Evolutionary conservation across 129 eudicot genomes (phyloP).

Genomic region (Calendula officinalis): DNA sequence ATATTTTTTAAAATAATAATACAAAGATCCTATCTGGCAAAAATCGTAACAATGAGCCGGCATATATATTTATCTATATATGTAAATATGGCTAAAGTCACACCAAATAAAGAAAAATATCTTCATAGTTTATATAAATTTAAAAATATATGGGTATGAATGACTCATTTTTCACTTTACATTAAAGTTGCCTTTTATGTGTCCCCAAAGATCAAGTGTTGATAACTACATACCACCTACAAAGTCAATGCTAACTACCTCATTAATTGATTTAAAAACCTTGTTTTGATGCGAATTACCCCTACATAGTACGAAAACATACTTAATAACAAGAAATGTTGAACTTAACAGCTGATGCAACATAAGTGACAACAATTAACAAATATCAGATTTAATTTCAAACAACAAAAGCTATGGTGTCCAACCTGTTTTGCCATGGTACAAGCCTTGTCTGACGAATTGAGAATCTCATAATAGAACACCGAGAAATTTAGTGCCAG

Average conservation of each 20-base stretch:
- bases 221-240: slow-evolving; percentile 17
- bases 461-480: slow-evolving; percentile 76
- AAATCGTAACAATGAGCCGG: background rate
- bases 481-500: slow-evolving; percentile 84
- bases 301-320: slow-evolving; percentile 14
- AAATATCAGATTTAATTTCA: background rate
- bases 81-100: background rate
- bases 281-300: slow-evolving; percentile 17
- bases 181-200: slow-evolving; percentile 27
- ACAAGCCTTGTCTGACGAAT: slow-evolving; percentile 78
- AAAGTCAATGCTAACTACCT: slow-evolving; percentile 33
- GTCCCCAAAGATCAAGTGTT: slow-evolving; percentile 24
- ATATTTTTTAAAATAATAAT: background rate
- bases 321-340: background rate
- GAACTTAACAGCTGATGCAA: slow-evolving; percentile 8
- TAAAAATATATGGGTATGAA: background rate
- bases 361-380: background rate
- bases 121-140: slow-evolving; percentile 1
- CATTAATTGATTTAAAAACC: slow-evolving; percentile 4
- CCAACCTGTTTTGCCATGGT: slow-evolving; percentile 85
- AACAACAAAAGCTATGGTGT: background rate
- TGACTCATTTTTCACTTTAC: slow-evolving; percentile 29
- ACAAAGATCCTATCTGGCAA: background rate
- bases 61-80: background rate
- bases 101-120: background rate